phyloP scores from a whole-genome alignment of 2,329 filamentous ascomycete species.

The Phaeophleospora eucalypticola region DNA sequence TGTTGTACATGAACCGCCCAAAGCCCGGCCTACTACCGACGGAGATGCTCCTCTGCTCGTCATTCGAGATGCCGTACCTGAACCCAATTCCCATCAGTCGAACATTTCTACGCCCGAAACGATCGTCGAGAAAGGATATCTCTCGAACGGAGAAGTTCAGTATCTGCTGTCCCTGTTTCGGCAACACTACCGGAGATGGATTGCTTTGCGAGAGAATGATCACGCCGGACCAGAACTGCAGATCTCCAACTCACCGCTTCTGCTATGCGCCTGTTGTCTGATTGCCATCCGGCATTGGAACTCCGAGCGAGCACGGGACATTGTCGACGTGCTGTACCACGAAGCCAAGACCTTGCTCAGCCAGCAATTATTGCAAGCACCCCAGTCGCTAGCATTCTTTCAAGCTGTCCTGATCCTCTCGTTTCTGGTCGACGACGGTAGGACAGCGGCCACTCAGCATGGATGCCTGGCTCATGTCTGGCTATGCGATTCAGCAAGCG shows the following conservation, averaged over 20 bases:
- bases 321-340: conserved; percentile 2
- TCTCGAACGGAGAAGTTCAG: neutral
- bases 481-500: conserved; percentile 8
- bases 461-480: conserved; percentile 6
- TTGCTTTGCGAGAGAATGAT: conserved; percentile 2
- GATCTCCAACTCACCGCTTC: conserved; percentile 3
- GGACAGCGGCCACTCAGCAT: conserved; percentile 9
- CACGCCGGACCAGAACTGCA: conserved; percentile 1
- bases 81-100: neutral
- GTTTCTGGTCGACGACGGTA: conserved; percentile 8
- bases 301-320: conserved; percentile 2
- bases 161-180: conserved; percentile 4
- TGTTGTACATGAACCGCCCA: neutral
- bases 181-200: conserved; percentile 7
- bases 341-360: conserved; percentile 6
- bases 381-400: conserved; percentile 9
- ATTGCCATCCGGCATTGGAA: conserved; percentile 10
- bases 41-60: conserved; percentile 6
- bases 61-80: conserved; percentile 6
- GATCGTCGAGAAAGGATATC: conserved; percentile 6
- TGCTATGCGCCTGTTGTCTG: conserved; percentile 9
- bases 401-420: conserved; percentile 8
- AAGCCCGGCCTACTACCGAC: neutral
- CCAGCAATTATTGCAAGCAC: conserved; percentile 3
- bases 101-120: neutral